These are phyloP conservation scores for Ampelocalamus luodianensis DNA, from an alignment of 176 grass and related monocot species.

Conservation along the genomic window DNA sequence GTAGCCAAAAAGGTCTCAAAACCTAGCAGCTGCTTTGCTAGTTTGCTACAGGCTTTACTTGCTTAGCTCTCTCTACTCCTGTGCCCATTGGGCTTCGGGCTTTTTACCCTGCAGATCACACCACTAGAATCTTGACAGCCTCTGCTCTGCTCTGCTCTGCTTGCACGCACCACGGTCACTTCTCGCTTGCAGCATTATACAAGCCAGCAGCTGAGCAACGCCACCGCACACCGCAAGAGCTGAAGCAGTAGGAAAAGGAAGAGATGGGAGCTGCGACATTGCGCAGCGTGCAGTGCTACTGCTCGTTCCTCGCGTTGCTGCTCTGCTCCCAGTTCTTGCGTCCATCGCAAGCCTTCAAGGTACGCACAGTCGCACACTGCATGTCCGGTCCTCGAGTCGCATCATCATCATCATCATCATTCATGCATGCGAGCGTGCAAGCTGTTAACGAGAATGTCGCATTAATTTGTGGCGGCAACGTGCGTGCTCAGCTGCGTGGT, in stretches of 20 bases:
- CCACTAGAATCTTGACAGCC: background rate
- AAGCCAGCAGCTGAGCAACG: background rate
- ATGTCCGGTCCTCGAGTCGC: background rate
- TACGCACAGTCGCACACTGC: constrained; percentile 12
- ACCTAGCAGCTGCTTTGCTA: background rate
- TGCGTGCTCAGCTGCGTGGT: constrained; percentile 12
- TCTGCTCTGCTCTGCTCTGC: background rate
- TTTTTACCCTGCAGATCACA: background rate
- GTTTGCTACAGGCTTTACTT: constrained; percentile 36
- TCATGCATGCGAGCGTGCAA: background rate
- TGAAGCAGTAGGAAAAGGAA: background rate
- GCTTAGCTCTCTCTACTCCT: background rate
- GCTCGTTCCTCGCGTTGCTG: constrained; percentile 28
- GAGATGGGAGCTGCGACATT: constrained; percentile 15
- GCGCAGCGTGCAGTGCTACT: background rate
- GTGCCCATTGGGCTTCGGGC: constrained; percentile 24
- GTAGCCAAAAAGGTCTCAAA: constrained; percentile 37
- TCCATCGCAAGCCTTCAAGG: constrained; percentile 51
- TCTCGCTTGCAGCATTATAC: background rate
- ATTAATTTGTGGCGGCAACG: background rate
- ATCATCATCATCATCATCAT: background rate
- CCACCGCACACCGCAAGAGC: background rate
- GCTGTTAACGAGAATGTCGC: background rate
- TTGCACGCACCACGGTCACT: background rate
- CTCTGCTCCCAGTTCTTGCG: constrained; percentile 35